Conservation (phyloP, 805 yeast species). For the Schwanniomyces sp. region DNA sequence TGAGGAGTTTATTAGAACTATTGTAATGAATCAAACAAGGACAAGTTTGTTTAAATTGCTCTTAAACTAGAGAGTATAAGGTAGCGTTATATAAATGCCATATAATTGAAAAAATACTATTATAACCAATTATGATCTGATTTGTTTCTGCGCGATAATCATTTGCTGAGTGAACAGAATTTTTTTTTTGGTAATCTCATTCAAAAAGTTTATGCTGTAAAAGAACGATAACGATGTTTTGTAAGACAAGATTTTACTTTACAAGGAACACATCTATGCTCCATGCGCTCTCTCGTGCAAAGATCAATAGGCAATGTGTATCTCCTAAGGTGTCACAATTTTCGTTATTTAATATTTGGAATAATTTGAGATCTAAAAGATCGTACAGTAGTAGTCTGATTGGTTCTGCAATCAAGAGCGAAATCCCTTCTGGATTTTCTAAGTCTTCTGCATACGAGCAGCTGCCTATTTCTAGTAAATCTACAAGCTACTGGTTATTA, state of each 20-base stretch:
- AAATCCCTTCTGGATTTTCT: not conserved
- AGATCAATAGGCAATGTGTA: conserved; percentile 15
- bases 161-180: not conserved
- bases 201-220: not conserved
- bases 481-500: conserved; percentile 83
- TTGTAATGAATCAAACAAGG: no score
- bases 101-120: no score
- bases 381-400: conserved; percentile 2
- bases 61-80: no score
- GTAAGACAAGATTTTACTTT: conserved; percentile 59
- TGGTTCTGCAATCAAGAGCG: not conserved
- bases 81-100: no score
- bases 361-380: conserved; percentile 3
- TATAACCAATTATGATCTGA: not conserved
- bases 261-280: conserved; percentile 52
- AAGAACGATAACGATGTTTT: conserved; percentile 21
- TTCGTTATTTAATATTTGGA: conserved; percentile 5
- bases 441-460: not conserved
- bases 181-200: not conserved
- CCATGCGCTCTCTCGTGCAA: conserved; percentile 24
- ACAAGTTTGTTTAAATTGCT: no score
- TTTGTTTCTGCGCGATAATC: not conserved
- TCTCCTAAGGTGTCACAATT: conserved; percentile 9
- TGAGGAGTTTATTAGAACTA: no score
- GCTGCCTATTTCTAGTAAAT: conserved; percentile 20